These are phyloP conservation scores for Nicotiana tabacum DNA, from an alignment of 257 asterid genomes.

Conservation along the genomic window DNA sequence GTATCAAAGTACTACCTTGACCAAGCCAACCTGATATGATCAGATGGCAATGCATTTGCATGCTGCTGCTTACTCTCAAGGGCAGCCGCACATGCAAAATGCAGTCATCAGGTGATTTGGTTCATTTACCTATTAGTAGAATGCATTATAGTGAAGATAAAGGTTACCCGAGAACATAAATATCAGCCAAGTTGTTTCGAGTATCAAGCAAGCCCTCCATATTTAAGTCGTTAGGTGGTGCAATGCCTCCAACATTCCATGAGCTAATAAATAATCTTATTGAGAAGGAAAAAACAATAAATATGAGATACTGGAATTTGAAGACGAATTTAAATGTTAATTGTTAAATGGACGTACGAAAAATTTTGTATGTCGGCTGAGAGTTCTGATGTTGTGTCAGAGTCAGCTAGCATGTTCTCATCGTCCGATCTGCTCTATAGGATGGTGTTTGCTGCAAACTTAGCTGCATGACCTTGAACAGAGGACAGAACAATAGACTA, in stretches of 20 bases:
- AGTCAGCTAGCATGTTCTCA: slow-evolving; percentile 8
- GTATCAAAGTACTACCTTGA: not conserved
- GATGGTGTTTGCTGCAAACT: slow-evolving; percentile 18
- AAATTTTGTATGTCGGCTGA: slow-evolving; percentile 19
- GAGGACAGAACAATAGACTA: not conserved
- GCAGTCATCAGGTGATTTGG: not conserved
- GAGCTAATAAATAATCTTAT: slow-evolving; percentile 53
- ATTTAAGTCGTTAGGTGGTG: slow-evolving; percentile 48
- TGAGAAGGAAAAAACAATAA: slow-evolving; percentile 10
- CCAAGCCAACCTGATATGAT: not conserved
- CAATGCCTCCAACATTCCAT: slow-evolving; percentile 66
- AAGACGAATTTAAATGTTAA: not conserved
- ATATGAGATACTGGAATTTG: slow-evolving; percentile 5
- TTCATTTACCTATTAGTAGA: not conserved
- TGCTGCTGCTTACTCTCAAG: not conserved
- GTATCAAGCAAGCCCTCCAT: slow-evolving; percentile 43
- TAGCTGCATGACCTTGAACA: slow-evolving; percentile 15
- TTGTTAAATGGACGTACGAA: slow-evolving; percentile 19
- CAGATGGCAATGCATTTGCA: slow-evolving; percentile 2
- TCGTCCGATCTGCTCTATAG: slow-evolving; percentile 15
- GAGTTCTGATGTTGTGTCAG: slow-evolving; percentile 12
- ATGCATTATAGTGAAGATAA: not conserved
- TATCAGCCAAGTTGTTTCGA: slow-evolving; percentile 43
- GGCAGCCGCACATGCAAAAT: not conserved
- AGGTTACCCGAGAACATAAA: slow-evolving; percentile 59